Base-by-base conservation (phyloP, 2,329 filamentous ascomycete genomes). In the Neonectria sp. region DNA sequence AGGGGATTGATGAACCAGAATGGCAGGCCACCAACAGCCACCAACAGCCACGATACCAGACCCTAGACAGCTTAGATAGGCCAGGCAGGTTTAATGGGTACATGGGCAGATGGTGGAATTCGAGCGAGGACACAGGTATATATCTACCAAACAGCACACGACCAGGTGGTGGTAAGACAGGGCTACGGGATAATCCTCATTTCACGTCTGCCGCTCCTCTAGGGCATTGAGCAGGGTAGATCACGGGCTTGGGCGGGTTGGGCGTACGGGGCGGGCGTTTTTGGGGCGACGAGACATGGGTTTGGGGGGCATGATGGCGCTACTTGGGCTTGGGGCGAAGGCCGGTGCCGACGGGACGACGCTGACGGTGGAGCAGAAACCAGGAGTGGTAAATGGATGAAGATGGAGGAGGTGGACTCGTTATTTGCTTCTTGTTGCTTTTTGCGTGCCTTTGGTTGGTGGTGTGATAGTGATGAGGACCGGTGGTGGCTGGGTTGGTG, bases 151-250 rank as follows among this genome's bases (percentile, higher is more conserved):
- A 64, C 55, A 68, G 49, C 53, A 68, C 51, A 52, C 63, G 56
- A 63, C 46, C 15, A 37, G 37, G 35, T 9, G 43, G 21, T 49
- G 21, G 46, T 49, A 15, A 29, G 59, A 62, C 65, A 68, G 65
- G 58, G 69, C 46, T 55, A 45, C 63, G 63, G 68, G 72, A 63
- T 65, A 63, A 75, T 75, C 72, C 70, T 75, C 73, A 75, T 75
- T 75, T 75, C 67, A 70, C 71, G 51, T 67, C 57, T 59, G 55
- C 69, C 66, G 55, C 53, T 48, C 53, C n/a, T 51, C 27, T 56
- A 48, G 52, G 48, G 60, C 24, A 25, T 46, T 46, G 59, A 49
- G 43, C 43, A 43, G 56, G 43, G 24, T 52, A 29, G 60, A 45
- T 24, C 9, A 51, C 15, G 31, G 33, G 17, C 46, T 55, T 31